These are phyloP conservation scores for Tylopilus balloui DNA, from an alignment of 768 basidiomycete genomes.

Conservation along the genomic window DNA sequence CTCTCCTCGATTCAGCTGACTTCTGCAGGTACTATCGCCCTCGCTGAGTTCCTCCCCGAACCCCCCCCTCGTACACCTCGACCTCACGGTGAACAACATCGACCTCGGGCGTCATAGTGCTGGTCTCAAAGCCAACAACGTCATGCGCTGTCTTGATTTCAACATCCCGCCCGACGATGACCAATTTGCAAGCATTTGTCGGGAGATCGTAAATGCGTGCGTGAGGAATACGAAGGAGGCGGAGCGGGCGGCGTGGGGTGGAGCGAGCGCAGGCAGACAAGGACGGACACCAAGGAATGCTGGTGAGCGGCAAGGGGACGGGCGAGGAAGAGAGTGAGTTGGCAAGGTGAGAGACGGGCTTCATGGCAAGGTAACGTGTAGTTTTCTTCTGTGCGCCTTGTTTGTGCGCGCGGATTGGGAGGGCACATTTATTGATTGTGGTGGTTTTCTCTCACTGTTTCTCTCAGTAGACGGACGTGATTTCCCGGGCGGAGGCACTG, in stretches of 20 bases:
- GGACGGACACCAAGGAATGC: constrained; percentile 21
- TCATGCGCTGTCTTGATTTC: constrained; percentile 89
- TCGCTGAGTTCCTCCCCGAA: constrained; percentile 96
- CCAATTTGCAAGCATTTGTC: constrained; percentile 77
- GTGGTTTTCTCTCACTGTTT: fast-evolving
- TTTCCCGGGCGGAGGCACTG: constrained; percentile 39
- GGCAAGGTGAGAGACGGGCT: constrained; percentile 47
- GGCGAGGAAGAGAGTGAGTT: constrained; percentile 78
- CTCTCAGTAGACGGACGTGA: constrained; percentile 13
- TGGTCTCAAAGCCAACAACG: constrained; percentile 83
- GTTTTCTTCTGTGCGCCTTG: constrained; percentile 7
- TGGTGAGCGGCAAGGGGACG: constrained; percentile 45
- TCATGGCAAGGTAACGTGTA: constrained; percentile 41
- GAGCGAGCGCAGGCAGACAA: background rate
- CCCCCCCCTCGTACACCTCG: constrained; percentile 86
- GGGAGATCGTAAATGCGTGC: constrained; percentile 87
- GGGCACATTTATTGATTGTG: background rate
- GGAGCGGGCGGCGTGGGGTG: constrained; percentile 34
- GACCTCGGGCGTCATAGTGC: constrained; percentile 92
- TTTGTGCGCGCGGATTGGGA: background rate
- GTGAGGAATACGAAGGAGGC: constrained; percentile 92
- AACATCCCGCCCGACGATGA: constrained; percentile 86
- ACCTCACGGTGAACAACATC: constrained; percentile 77
- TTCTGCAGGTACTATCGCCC: constrained; percentile 83
- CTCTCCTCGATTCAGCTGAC: constrained; percentile 78